Evolutionary conservation across 345 rosid species (phyloP), one percentile per base, ranked within the genome.

Genomic region (Brassica juncea): DNA sequence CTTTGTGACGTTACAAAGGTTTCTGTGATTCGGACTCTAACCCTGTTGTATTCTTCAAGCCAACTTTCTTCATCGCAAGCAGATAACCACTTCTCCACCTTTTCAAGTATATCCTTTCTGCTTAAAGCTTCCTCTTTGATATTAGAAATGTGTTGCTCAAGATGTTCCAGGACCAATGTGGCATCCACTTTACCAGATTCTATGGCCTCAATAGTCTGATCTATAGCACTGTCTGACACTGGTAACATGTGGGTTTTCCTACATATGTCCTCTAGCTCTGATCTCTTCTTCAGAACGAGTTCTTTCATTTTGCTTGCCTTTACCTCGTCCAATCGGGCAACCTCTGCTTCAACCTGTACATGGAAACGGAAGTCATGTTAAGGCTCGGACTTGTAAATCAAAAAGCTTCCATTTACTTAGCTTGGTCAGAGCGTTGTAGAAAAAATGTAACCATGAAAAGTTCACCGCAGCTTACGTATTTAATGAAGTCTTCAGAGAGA

Each of bases 1-100:
- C 3, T 9, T 15, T 7, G 3, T 31, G 61, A 65, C 55, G 61
- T 72, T 58, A 39, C 15, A 52, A 8, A 59, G 30, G 77, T 69
- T 73, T 71, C 0, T 49, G 28, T 62, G 66, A 8, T 62, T 68
- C 27, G 0, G 44, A n/a, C 25, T 55, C 87, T 66, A 55, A 95
- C 99, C 90, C 93, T 89, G 80, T 93, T 93, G 69, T 95, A 93
- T 81, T 95, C 99, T 82, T 95, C 99, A 61, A 95, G 98, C 99
- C 99, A 95, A 47, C 92, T 84, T 78, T 95, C 99, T 80, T 95
- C 99, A 31, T 95, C 98, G 68, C 99, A 91, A n/a, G 98, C 98
- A 63, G 77, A 85, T 83, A 88, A 77, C 99, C 99, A 95, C 84
- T 91, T 95, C 85, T 95, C 99, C 7, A 93, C 90, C 86, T 83